Base-by-base conservation (phyloP, 1,284 basidiomycete genomes). In the Boletus albobrunnescens region DNA sequence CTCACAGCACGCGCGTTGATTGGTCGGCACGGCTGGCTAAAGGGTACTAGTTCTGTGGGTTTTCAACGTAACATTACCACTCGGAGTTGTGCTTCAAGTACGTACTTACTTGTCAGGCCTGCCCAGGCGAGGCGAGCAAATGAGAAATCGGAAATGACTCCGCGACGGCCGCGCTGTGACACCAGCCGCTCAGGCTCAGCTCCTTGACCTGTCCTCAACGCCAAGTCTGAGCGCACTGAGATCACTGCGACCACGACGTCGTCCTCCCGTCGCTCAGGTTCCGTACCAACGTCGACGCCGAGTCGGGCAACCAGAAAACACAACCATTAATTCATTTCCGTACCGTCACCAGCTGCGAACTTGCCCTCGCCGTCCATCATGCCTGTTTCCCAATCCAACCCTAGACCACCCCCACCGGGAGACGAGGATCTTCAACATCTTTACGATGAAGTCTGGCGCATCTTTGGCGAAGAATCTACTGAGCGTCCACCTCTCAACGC, bases 401-500 rank as follows among this genome's bases (percentile, higher is more conserved):
- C 71, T 51, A 65, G 50, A 55, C 64, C 64, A 47, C 71, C 57
- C n/a, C 68, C 68, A 30, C 70, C 80, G 14, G 76, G 75, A 49
- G 84, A 87, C 55, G 81, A 81, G 55, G 84, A 86, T 58, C 73
- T 87, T 8, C 78, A 81, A 54, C 71, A 74, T 53, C 76, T 87
- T 41, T 87, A 87, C 65, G 78, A 84, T 50, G 79, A 84, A 66
- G 83, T 87, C 20, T 81, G 81, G 73, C 78, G 77, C 24, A 77
- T 77, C 41, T 87, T 83, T 59, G 67, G 72, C 27, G 75, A 78
- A 24, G 76, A 78, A 49, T 37, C 63, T 8, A 1, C 52, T 6
- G 58, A 67, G 40, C 67, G 57, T 30, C 49, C 58, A 9, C 53
- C 56, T 16, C 55, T 41, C 41, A 53, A 33, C 20, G 46, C 50